These are phyloP conservation scores for Xylariaceae sp. DNA, from an alignment of 2,329 filamentous ascomycete genomes.

Conservation along the genomic window DNA sequence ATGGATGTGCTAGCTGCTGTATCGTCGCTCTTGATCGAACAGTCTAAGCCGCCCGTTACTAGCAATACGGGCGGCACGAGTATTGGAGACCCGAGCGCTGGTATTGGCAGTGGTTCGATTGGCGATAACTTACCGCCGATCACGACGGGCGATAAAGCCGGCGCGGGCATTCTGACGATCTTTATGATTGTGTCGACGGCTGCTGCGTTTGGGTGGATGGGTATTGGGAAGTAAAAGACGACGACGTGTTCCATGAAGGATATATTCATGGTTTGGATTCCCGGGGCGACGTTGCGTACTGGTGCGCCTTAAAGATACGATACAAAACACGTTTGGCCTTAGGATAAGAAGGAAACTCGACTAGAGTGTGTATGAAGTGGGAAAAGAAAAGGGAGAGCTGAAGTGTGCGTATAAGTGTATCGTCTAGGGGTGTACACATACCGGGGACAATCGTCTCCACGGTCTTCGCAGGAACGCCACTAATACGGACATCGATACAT, in stretches of 20 bases:
- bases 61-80: conserved; percentile 48
- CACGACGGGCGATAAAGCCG: conserved; percentile 42
- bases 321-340: no score
- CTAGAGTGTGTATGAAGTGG: no score
- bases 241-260: neutral
- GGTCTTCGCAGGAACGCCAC: no score
- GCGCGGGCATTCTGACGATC: conserved; percentile 44
- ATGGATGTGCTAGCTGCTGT: conserved; percentile 55
- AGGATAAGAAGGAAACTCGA: no score
- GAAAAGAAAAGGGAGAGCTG: no score
- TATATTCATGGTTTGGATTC: no score
- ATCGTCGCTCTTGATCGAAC: conserved; percentile 45
- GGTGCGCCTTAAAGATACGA: no score
- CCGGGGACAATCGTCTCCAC: no score
- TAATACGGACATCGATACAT: no score
- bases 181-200: conserved; percentile 38
- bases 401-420: no score
- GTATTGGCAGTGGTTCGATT: conserved; percentile 34
- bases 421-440: no score
- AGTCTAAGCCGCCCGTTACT: conserved; percentile 40
- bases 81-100: conserved; percentile 40
- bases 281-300: no score
- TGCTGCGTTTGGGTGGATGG: conserved; percentile 47
- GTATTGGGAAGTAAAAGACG: conserved; percentile 21
- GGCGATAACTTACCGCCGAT: conserved; percentile 33